phyloP scores from a whole-genome alignment of 2,329 filamentous ascomycete species.

The Pyrenophora tritici-repentis region DNA sequence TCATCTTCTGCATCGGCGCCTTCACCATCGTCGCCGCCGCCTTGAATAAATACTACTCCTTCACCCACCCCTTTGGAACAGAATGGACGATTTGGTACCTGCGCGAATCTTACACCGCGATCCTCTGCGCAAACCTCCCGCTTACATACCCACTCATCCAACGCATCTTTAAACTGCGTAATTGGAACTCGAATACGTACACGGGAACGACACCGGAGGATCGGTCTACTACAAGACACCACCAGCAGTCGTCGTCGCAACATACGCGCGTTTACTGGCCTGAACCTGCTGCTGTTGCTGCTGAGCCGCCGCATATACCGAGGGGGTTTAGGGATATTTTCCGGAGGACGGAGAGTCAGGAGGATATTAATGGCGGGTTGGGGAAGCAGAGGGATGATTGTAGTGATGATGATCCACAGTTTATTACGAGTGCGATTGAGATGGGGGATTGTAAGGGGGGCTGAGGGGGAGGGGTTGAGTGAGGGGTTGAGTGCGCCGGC shows the following conservation, averaged over 20 bases:
- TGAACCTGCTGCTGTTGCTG: constrained; percentile 9
- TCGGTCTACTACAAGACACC: constrained; percentile 5
- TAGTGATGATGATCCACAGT: constrained; percentile 18
- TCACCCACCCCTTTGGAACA: constrained; percentile 60
- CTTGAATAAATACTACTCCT: constrained; percentile 67
- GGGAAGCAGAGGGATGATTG: constrained; percentile 20
- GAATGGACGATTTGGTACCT: constrained; percentile 65
- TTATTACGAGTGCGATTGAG: constrained; percentile 35
- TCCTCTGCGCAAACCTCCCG: constrained; percentile 65
- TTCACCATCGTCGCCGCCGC: constrained; percentile 60
- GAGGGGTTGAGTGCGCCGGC: constrained; percentile 17
- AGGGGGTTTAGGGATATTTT: constrained; percentile 21
- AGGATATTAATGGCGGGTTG: constrained; percentile 25
- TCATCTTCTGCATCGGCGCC: constrained; percentile 61
- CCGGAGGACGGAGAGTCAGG: constrained; percentile 27
- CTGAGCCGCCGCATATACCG: constrained; percentile 12
- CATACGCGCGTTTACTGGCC: constrained; percentile 16
- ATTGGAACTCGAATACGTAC: constrained; percentile 38
- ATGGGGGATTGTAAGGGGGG: constrained; percentile 23
- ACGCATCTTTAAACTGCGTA: constrained; percentile 49
- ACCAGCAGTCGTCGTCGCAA: neutral
- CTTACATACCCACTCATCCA: constrained; percentile 64
- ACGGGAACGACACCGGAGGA: constrained; percentile 4
- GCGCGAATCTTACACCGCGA: constrained; percentile 62
- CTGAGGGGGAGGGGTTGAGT: neutral